Evolutionary conservation across 1,139 yeast genomes (phyloP), one percentile per base, ranked within the genome.

Genomic region (Sugiyamaella novakii): DNA sequence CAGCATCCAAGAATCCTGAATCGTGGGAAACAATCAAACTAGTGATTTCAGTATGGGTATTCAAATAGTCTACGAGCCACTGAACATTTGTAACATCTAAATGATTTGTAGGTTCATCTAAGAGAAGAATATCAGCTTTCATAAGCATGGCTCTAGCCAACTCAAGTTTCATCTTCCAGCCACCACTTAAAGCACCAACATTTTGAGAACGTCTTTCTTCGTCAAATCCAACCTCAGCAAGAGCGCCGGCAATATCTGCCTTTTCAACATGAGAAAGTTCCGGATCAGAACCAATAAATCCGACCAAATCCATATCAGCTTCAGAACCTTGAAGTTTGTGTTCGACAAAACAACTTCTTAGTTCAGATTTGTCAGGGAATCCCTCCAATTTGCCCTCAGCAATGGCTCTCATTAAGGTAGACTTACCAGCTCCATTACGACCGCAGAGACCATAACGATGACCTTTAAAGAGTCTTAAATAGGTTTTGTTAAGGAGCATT

Each of bases 71-170:
- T 71, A 88, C 83, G 59, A 92, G 76, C 98, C 98, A 92, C 65
- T 85, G 82, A 50, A 92, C 98, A 65, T 92, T 92, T 46, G 80
- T 77, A 50, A 88, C 96, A 75, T 92, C 98, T 79, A 92, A 83
- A 74, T 92, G 98, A 76, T 92, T 92, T 59, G 98, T 92, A 70
- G 98, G 98, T 81, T 92, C 98, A 72, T 92, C 98, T 67, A 92
- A 78, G 62, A 92, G 75, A 61, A 92, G 78, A 47, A 92, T 91
- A 71, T 92, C 98, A 29, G 98, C 98, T 72, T 85, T 88, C 91
- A 89, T 87, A 63, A 92, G 77, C 95, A 92, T 91, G 43, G 98
- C 98, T 75, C 98, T 85, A 15, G 98, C 98, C 65, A 92, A 78
- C 71, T 91, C 98, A 59, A 92, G 79, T 75, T 92, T 92, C 98